A percentile compares a stretch with the other conserved stretches of the same genome.
phyloP scores from a whole-genome alignment of 2,329 filamentous ascomycete genomes.

The Leptographium galeiforme region DNA sequence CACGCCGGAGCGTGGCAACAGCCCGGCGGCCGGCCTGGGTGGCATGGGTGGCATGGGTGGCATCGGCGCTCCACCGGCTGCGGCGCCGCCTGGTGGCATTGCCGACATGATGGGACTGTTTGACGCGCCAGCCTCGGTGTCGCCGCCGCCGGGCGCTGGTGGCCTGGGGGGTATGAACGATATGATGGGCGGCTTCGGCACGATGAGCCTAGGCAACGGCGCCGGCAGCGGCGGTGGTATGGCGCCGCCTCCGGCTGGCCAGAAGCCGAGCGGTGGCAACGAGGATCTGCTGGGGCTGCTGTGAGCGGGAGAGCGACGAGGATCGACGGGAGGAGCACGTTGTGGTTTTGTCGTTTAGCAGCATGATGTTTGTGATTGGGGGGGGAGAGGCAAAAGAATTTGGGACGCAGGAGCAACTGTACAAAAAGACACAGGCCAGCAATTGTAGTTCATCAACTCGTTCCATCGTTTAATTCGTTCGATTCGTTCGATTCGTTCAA shows the following conservation, averaged over 20 bases:
- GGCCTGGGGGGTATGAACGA: conserved; percentile 60
- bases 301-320: conserved; percentile 17
- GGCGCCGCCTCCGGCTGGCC: conserved; percentile 39
- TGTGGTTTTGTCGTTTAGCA: neutral
- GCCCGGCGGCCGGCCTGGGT: conserved; percentile 31
- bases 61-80: conserved; percentile 25
- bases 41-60: conserved; percentile 4
- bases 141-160: conserved; percentile 15
- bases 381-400: neutral
- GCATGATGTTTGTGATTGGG: neutral
- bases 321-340: neutral
- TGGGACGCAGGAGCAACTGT: neutral
- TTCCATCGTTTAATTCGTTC: neutral
- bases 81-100: conserved; percentile 28
- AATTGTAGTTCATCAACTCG: neutral
- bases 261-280: conserved; percentile 36
- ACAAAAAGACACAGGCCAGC: neutral
- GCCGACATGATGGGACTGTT: conserved; percentile 59
- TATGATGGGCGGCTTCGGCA: conserved; percentile 78
- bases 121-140: conserved; percentile 38
- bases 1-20: conserved; percentile 56
- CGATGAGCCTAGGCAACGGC: conserved; percentile 57
- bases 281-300: conserved; percentile 50
- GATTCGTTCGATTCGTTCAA: neutral
- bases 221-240: conserved; percentile 50